These are phyloP conservation scores for Coemansia sp. DNA, from an alignment of 192 early-diverging fungal genomes.

Conservation along the genomic window DNA sequence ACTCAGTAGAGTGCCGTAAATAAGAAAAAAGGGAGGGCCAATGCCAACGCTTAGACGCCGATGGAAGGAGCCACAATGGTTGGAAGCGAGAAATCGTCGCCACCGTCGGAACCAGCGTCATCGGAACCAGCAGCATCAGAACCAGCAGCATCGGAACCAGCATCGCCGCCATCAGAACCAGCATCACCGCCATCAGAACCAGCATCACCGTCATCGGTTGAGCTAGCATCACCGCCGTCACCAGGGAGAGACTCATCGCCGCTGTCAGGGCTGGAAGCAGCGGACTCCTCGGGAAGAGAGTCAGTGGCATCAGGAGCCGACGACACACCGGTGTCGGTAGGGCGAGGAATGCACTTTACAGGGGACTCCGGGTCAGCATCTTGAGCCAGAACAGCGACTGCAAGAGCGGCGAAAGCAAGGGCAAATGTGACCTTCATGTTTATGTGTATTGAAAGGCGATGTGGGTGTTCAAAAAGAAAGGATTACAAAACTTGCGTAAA, in stretches of 20 bases:
- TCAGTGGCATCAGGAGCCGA: slow-evolving; percentile 10
- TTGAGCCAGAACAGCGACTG: slow-evolving; percentile 23
- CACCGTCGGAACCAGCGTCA: neutral
- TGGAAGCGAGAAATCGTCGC: neutral
- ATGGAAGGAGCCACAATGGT: neutral
- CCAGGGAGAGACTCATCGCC: neutral
- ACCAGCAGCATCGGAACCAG: neutral
- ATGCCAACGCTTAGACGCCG: neutral
- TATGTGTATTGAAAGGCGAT: neutral
- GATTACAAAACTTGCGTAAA: neutral
- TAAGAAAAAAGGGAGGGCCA: neutral
- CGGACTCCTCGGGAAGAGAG: neutral
- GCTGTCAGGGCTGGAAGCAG: neutral
- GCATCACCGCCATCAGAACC: neutral
- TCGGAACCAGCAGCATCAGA: neutral
- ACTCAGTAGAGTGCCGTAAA: neutral
- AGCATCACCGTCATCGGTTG: neutral
- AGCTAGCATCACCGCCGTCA: neutral
- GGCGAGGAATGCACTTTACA: slow-evolving; percentile 46
- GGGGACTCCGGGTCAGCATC: neutral
- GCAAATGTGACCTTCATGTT: slow-evolving; percentile 33
- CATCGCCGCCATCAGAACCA: neutral
- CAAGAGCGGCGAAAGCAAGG: slow-evolving; percentile 23
- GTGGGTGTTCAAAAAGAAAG: neutral
- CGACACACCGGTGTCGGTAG: slow-evolving; percentile 12